Evolutionary conservation across 2,329 filamentous ascomycete genomes (phyloP).

Genomic region (Didymella glomerata): DNA sequence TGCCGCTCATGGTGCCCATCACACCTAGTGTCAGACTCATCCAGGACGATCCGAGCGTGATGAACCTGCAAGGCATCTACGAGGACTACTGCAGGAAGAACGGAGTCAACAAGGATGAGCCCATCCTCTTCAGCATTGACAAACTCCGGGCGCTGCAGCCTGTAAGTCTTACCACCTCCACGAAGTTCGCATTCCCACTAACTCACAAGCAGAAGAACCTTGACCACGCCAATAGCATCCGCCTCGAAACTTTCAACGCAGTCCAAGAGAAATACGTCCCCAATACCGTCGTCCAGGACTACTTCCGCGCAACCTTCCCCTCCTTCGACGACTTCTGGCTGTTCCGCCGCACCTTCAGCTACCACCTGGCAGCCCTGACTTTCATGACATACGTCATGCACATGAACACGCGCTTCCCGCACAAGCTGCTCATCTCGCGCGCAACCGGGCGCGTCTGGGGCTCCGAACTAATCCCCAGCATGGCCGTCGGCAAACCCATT

Average conservation of each 20-base stretch:
- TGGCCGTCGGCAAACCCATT: conserved; percentile 83
- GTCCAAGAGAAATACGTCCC: conserved; percentile 96
- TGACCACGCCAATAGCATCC: conserved; percentile 75
- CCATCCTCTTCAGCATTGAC: conserved; percentile 93
- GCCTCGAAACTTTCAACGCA: conserved; percentile 90
- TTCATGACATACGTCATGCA: conserved; percentile 99
- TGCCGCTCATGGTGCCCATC: conserved; percentile 94
- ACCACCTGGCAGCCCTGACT: conserved; percentile 91
- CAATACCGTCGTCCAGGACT: conserved; percentile 80
- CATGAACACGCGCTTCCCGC: conserved; percentile 94
- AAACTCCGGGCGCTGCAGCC: conserved; percentile 76
- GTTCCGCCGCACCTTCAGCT: conserved; percentile 95
- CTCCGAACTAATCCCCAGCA: conserved; percentile 88
- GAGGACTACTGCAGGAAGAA: conserved; percentile 94
- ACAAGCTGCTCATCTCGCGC: conserved; percentile 91
- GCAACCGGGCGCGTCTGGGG: conserved; percentile 94
- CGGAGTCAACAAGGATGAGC: conserved; percentile 91
- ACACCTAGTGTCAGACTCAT: conserved; percentile 95
- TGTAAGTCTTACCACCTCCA: conserved; percentile 32
- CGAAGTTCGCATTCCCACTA: conserved; percentile 23
- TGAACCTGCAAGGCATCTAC: conserved; percentile 92
- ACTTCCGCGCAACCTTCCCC: conserved; percentile 87
- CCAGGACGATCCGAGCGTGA: conserved; percentile 92
- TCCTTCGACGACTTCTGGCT: conserved; percentile 96
- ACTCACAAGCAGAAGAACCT: conserved; percentile 64